Percentiles rank a stretch among this genome's conserved stretches.
Evolutionary conservation across 164 flowering plant species (phyloP).

Genomic region (Liquidambar formosana): DNA sequence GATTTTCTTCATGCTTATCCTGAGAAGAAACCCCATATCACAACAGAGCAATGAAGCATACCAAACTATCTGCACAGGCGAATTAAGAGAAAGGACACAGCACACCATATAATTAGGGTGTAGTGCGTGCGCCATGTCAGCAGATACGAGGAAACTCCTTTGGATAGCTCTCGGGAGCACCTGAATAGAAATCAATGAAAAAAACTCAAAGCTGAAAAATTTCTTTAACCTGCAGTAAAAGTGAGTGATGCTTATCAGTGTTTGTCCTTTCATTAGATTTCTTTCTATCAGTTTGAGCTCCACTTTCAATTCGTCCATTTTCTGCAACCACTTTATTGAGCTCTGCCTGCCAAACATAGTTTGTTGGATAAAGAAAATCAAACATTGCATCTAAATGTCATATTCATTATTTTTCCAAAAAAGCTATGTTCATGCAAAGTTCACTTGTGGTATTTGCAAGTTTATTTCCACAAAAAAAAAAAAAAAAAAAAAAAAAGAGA

Average conservation of each 20-base stretch:
- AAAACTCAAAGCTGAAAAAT: neutral
- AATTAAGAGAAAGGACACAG: neutral
- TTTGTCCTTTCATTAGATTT: conserved; percentile 27
- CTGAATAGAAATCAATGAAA: conserved; percentile 37
- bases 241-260: conserved; percentile 65
- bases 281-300: conserved; percentile 29
- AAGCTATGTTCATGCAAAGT: neutral
- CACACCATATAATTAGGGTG: conserved; percentile 97
- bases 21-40: conserved; percentile 24
- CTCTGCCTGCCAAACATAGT: conserved; percentile 61
- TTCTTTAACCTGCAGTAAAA: conserved; percentile 65
- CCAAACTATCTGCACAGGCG: neutral
- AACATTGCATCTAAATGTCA: neutral
- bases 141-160: conserved; percentile 89
- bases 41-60: neutral
- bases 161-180: conserved; percentile 76
- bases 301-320: conserved; percentile 42
- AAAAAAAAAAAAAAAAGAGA: too few relatives aligned
- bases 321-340: conserved; percentile 61
- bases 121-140: conserved; percentile 99
- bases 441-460: too few relatives aligned
- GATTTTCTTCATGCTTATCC: conserved; percentile 98
- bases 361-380: neutral
- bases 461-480: too few relatives aligned
- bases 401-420: neutral